phyloP scores from a whole-genome alignment of 1,139 yeast species.

The Yamadazyma songkhlaensis region DNA sequence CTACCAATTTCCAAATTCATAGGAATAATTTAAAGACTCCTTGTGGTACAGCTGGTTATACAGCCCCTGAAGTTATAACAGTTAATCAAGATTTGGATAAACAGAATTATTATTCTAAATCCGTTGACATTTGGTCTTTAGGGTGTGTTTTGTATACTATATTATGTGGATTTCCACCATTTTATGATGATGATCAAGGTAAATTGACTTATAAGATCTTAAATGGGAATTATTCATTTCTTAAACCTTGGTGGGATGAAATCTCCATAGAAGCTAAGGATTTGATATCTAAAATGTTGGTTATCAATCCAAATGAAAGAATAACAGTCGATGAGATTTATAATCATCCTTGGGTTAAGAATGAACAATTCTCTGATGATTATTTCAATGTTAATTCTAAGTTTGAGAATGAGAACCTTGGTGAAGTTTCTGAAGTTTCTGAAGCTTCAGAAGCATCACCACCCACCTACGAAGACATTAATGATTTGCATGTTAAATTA shows the following conservation, averaged over 20 bases:
- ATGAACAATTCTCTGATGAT: conserved; percentile 13
- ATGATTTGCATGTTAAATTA: conserved; percentile 4
- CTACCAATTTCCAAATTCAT: background rate
- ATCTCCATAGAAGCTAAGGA: conserved; percentile 75
- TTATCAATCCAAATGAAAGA: conserved; percentile 63
- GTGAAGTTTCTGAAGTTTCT: conserved; percentile 7
- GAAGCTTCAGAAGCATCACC: conserved; percentile 8
- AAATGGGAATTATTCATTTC: conserved; percentile 75
- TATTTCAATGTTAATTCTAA: conserved; percentile 16
- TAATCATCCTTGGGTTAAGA: conserved; percentile 43
- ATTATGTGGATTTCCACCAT: conserved; percentile 94
- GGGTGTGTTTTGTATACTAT: conserved; percentile 91
- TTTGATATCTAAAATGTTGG: conserved; percentile 53
- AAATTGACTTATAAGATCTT: conserved; percentile 81
- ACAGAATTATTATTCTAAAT: conserved; percentile 76
- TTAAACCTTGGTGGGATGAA: conserved; percentile 98
- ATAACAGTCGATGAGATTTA: conserved; percentile 64
- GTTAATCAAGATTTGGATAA: conserved; percentile 34
- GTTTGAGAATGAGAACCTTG: conserved; percentile 12
- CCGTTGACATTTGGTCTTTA: conserved; percentile 95
- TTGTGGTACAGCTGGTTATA: conserved; percentile 63
- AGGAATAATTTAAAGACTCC: conserved; percentile 55
- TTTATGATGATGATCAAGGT: conserved; percentile 84
- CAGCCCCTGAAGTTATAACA: conserved; percentile 89
- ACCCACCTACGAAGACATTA: background rate